These are phyloP conservation scores for Cutaneotrichosporon sp. DNA, from an alignment of 1,284 basidiomycete species.

Conservation along the genomic window DNA sequence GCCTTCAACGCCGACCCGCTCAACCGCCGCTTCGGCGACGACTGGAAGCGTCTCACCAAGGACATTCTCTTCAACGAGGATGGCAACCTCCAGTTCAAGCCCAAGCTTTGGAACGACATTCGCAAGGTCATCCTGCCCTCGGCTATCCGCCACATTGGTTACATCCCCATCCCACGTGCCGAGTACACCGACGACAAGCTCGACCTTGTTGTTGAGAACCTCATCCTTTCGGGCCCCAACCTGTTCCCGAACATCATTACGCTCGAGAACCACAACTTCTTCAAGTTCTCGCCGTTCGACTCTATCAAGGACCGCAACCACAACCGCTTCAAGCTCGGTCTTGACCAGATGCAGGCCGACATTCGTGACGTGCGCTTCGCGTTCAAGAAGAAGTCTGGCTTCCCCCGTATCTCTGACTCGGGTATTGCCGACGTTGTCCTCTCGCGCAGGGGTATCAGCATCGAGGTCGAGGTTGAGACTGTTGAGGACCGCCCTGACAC, in stretches of 20 bases:
- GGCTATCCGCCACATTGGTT: conserved; percentile 70
- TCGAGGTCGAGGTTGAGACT: conserved; percentile 50
- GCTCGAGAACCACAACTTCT: conserved; percentile 74
- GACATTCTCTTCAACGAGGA: conserved; percentile 70
- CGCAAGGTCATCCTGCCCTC: conserved; percentile 73
- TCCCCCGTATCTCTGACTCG: conserved; percentile 67
- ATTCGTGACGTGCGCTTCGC: conserved; percentile 88
- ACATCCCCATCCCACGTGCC: conserved; percentile 83
- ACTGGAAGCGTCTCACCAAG: conserved; percentile 74
- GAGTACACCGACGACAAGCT: conserved; percentile 84
- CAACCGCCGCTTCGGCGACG: conserved; percentile 72
- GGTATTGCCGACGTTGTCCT: conserved; percentile 87
- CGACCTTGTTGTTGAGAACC: conserved; percentile 82
- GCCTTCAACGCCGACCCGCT: conserved; percentile 79
- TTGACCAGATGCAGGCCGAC: conserved; percentile 88
- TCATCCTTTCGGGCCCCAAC: conserved; percentile 73
- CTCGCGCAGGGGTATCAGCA: conserved; percentile 59
- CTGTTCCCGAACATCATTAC: conserved; percentile 61
- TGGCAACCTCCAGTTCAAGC: conserved; percentile 85
- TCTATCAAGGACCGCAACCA: conserved; percentile 53
- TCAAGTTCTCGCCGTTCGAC: conserved; percentile 74
- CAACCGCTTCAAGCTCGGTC: conserved; percentile 65
- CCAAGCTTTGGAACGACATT: conserved; percentile 78
- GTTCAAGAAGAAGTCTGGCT: conserved; percentile 52
- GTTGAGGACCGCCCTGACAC: conserved; percentile 37